Evolutionary conservation across 176 grass and related monocot genomes (phyloP).

Genomic region (Phyllostachys edulis): DNA sequence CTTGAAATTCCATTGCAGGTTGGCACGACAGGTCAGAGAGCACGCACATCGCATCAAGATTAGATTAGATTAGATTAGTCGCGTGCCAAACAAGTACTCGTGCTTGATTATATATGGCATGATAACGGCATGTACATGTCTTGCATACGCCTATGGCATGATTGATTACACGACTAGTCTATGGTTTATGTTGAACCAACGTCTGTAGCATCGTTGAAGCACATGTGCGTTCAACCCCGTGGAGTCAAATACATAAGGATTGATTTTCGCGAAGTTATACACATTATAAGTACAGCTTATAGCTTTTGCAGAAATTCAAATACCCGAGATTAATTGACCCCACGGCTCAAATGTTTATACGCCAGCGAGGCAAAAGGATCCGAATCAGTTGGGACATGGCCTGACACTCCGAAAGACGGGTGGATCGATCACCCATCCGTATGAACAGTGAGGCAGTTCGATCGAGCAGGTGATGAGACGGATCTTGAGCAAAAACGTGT

Average conservation of each 20-base stretch:
- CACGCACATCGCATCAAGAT: background rate
- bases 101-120: background rate
- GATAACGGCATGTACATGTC: too few relatives aligned
- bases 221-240: background rate
- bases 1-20: background rate
- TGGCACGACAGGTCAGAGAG: background rate
- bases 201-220: background rate
- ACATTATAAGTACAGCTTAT: too few relatives aligned
- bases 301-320: too few relatives aligned
- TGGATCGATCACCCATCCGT: background rate
- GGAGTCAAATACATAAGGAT: background rate
- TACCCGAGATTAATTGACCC: background rate
- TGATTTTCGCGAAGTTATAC: background rate
- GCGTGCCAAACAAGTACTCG: background rate
- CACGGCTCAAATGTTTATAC: background rate
- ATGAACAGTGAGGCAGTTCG: background rate
- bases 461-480: background rate
- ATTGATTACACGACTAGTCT: background rate
- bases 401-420: background rate
- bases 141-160: background rate
- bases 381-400: background rate
- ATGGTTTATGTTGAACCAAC: background rate
- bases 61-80: background rate
- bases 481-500: conserved; percentile 11
- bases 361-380: background rate